phyloP scores from a whole-genome alignment of 495 filamentous ascomycete species.

The Daldinia decipiens region DNA sequence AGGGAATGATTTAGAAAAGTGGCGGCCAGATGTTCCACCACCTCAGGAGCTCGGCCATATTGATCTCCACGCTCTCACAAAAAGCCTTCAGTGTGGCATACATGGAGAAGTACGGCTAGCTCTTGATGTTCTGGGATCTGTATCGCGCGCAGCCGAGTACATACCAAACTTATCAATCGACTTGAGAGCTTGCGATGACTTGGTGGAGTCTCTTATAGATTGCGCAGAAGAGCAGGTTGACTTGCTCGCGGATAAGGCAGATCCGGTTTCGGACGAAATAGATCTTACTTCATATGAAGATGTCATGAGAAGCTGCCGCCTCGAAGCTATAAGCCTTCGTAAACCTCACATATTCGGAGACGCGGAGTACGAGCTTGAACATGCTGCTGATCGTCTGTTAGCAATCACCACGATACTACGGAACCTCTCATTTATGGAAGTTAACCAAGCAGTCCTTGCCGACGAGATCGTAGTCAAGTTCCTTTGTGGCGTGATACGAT shows the following conservation, averaged over 20 bases:
- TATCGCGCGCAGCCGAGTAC: conserved; percentile 69
- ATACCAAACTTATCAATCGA: conserved; percentile 62
- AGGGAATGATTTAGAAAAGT: conserved; percentile 68
- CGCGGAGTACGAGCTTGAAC: conserved; percentile 82
- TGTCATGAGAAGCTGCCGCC: conserved; percentile 76
- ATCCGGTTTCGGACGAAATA: conserved; percentile 85
- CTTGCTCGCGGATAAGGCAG: conserved; percentile 77
- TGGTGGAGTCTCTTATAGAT: conserved; percentile 88
- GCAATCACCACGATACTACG: conserved; percentile 92
- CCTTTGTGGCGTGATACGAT: conserved; percentile 80
- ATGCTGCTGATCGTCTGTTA: conserved; percentile 84
- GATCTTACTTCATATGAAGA: conserved; percentile 87
- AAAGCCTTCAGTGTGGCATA: conserved; percentile 92
- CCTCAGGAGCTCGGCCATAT: conserved; percentile 85
- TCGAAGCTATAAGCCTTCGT: conserved; percentile 74
- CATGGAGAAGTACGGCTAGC: conserved; percentile 87
- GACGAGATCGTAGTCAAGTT: conserved; percentile 81
- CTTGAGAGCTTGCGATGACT: conserved; percentile 82
- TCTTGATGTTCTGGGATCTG: conserved; percentile 79
- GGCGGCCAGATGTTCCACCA: conserved; percentile 76
- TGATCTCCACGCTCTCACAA: conserved; percentile 90
- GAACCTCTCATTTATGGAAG: conserved; percentile 87
- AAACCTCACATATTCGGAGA: conserved; percentile 78
- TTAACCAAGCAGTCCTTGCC: conserved; percentile 76
- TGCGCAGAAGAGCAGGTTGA: conserved; percentile 90